Conservation (phyloP, 2,329 filamentous ascomycete genomes). For the Xylaria sp. region DNA sequence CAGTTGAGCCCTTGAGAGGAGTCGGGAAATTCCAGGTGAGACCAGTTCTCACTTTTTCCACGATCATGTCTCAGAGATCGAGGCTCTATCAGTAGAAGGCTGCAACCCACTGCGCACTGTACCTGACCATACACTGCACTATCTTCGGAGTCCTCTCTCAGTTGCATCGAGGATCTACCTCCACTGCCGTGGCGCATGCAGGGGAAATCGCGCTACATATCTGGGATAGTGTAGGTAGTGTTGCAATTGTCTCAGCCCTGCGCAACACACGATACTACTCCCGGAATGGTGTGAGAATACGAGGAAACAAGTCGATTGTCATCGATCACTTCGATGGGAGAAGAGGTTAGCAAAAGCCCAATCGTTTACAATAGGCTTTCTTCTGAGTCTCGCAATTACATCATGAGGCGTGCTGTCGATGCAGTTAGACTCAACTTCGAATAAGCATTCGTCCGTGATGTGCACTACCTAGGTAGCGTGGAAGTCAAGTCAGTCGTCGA, state of each 20-base stretch:
- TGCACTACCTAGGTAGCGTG: background rate
- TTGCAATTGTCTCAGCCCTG: conserved; percentile 39
- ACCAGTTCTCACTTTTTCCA: background rate
- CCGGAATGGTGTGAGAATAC: background rate
- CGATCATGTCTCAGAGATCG: conserved; percentile 22
- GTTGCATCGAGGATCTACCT: conserved; percentile 18
- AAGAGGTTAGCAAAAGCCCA: background rate
- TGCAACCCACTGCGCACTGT: conserved; percentile 9
- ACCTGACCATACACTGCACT: conserved; percentile 13
- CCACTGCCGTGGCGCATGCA: conserved; percentile 30
- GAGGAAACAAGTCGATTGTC: conserved; percentile 1
- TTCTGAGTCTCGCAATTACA: background rate
- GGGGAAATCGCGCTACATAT: conserved; percentile 34
- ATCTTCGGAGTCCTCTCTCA: background rate
- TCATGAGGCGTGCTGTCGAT: background rate
- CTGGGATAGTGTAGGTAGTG: conserved; percentile 20
- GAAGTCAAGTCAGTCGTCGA: background rate
- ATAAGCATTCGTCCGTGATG: background rate
- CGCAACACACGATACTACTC: conserved; percentile 19
- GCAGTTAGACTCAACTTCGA: background rate
- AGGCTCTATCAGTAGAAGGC: background rate
- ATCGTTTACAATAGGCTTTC: background rate
- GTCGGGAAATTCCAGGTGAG: background rate
- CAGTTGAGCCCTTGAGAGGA: background rate
- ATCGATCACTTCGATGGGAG: background rate